Evolutionary conservation across 129 eudicot species (phyloP).

Genomic region (Arctium minus): DNA sequence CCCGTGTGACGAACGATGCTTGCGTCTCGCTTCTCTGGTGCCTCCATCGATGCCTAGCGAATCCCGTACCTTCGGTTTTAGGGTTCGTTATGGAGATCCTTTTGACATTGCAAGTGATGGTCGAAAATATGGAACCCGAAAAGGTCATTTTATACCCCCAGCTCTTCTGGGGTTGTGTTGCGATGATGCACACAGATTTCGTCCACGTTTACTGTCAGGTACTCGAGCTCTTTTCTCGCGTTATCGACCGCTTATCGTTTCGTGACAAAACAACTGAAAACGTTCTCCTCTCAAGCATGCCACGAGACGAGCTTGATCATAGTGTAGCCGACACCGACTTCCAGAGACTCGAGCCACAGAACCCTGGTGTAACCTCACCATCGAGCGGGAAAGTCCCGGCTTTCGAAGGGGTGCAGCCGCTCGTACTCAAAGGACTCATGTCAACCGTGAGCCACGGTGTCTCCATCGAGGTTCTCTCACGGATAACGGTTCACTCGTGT

Average conservation of each 20-base stretch:
- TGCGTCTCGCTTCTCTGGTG: slow-evolving; percentile 92
- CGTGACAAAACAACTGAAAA: slow-evolving; percentile 92
- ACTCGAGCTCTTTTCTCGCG: slow-evolving; percentile 91
- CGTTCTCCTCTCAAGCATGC: slow-evolving; percentile 98
- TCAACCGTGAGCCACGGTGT: slow-evolving; percentile 84
- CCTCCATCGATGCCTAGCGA: slow-evolving; percentile 84
- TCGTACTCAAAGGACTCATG: slow-evolving; percentile 96
- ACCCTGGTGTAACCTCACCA: slow-evolving; percentile 32
- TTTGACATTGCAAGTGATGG: slow-evolving; percentile 96
- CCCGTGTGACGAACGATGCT: slow-evolving; percentile 91
- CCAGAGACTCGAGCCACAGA: slow-evolving; percentile 63
- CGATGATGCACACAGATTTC: slow-evolving; percentile 97
- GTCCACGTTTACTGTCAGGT: slow-evolving; percentile 96
- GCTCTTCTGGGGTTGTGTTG: slow-evolving; percentile 99
- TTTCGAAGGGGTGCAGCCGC: slow-evolving; percentile 98
- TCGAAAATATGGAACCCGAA: slow-evolving; percentile 98
- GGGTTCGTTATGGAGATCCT: slow-evolving; percentile 93
- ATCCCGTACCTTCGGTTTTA: slow-evolving; percentile 88
- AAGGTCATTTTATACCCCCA: slow-evolving; percentile 95
- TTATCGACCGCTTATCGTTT: slow-evolving; percentile 84
- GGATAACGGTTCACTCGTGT: slow-evolving; percentile 83
- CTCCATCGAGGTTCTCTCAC: slow-evolving; percentile 87
- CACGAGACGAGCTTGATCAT: slow-evolving; percentile 80
- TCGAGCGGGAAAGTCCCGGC: slow-evolving; percentile 66
- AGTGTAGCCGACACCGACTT: slow-evolving; percentile 59